These are phyloP conservation scores for Vitrella brassicaformis DNA, from an alignment of 73 alveolate genomes.

Conservation along the genomic window DNA sequence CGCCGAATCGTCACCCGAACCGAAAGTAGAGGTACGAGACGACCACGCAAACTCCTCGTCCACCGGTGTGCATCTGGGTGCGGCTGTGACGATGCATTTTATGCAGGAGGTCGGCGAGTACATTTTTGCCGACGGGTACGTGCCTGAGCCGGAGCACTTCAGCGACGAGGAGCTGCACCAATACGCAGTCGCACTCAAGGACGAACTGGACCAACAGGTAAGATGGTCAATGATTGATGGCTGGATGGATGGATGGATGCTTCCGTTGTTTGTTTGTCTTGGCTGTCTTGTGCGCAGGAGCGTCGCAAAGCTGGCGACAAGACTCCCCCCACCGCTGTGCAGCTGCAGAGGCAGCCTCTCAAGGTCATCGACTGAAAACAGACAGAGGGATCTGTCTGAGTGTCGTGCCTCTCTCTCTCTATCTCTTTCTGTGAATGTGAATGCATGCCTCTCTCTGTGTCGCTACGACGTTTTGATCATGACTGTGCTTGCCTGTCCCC, in stretches of 20 bases:
- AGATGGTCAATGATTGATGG: background rate
- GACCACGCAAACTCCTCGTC: background rate
- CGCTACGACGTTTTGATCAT: too few relatives aligned
- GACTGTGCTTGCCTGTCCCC: too few relatives aligned
- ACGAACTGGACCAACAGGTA: background rate
- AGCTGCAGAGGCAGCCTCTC: background rate
- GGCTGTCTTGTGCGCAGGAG: background rate
- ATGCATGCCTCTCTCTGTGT: too few relatives aligned
- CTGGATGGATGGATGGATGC: background rate
- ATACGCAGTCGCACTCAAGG: background rate
- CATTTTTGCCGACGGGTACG: background rate
- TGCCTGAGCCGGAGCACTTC: background rate
- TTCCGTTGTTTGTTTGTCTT: background rate
- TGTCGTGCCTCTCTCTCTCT: too few relatives aligned
- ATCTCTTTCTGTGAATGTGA: too few relatives aligned
- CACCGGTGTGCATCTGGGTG: background rate
- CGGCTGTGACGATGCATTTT: background rate
- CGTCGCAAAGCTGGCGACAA: background rate
- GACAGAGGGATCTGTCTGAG: too few relatives aligned
- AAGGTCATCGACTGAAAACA: background rate
- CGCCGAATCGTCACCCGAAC: background rate
- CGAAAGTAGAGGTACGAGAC: background rate
- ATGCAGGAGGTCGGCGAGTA: background rate
- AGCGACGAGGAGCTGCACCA: background rate
- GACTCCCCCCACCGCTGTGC: background rate